Evolutionary conservation across 2,329 filamentous ascomycete species (phyloP), one percentile per base, ranked within the genome.

Genomic region (Lachnellula willkommii): DNA sequence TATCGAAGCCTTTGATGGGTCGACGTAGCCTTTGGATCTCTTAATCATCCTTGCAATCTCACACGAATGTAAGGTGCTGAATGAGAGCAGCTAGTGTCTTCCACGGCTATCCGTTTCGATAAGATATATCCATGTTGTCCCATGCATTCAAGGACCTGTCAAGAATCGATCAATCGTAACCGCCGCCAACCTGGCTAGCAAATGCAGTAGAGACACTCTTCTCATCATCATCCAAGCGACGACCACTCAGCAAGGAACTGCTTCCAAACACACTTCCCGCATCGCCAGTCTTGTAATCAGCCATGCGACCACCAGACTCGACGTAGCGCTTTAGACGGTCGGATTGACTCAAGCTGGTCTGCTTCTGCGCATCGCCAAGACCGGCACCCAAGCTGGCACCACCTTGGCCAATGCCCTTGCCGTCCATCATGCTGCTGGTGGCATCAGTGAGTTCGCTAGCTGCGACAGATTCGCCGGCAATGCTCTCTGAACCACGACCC

Each of bases 161-260:
- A 32, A 47, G 39, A 26, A 40, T 61, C 55, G 57, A 70, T 71
- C 69, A 71, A 62, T 71, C 69, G 58, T 70, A 71, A 56, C 68
- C 68, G 57, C 69, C 68, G 52, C 90, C 91, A 64, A 96, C 85
- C 73, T 97, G 94, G 75, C 91, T 96, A 59, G 93, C 92, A 75
- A 97, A 99, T 49, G 92, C 92, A 52, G 94, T 97, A 69, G 90
- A 96, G 67, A 97, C 84, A 73, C 93, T 97, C 74, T 94, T 90
- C 68, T 94, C 90, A 70, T 97, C 94, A 64, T 99, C 94, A 64
- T 99, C 94, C 87, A 84, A 52, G 39, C 69, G 69, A 26, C 68
- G 65, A 42, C 65, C 67, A 62, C 67, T 65, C 20, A 71, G 52
- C 47, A 70, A 74, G 40, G 75, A 78, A 66, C 86, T 87, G 56